These are phyloP conservation scores for Emericellopsis atlantica DNA, from an alignment of 2,329 filamentous ascomycete genomes.

Conservation along the genomic window DNA sequence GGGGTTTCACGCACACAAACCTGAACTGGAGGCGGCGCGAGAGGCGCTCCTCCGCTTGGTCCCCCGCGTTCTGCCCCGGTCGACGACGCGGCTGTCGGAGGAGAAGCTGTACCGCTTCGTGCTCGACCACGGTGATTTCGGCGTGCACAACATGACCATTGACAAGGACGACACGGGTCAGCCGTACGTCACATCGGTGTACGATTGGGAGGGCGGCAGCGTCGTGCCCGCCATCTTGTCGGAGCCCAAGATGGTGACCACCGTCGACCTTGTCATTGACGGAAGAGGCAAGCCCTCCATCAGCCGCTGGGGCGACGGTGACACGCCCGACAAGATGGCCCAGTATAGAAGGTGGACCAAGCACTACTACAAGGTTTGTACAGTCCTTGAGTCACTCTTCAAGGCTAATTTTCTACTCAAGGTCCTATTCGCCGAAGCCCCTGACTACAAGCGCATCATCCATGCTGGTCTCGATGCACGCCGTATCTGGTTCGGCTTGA, in stretches of 20 bases:
- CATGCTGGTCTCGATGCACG: constrained; percentile 12
- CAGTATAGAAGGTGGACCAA: constrained; percentile 10
- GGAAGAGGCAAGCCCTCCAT: constrained; percentile 9
- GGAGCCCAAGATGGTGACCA: constrained; percentile 7
- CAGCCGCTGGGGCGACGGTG: constrained; percentile 7
- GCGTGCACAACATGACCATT: constrained; percentile 5
- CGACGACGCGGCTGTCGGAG: background rate
- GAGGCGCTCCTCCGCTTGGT: constrained; percentile 13
- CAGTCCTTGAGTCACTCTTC: background rate
- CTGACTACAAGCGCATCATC: constrained; percentile 9
- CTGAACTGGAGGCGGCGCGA: constrained; percentile 9
- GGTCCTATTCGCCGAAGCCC: constrained; percentile 6
- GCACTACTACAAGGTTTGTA: constrained; percentile 9
- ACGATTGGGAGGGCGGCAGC: constrained; percentile 16
- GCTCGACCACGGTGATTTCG: constrained; percentile 14
- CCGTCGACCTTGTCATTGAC: constrained; percentile 6
- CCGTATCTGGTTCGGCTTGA: constrained; percentile 14
- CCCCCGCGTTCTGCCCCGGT: constrained; percentile 8
- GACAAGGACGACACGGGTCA: constrained; percentile 6
- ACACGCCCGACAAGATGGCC: constrained; percentile 4
- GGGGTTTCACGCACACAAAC: constrained; percentile 5
- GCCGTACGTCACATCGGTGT: constrained; percentile 13
- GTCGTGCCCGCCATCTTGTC: constrained; percentile 16
- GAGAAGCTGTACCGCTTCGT: constrained; percentile 14
- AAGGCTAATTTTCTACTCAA: background rate